A percentile compares a stretch with the other conserved stretches of the same genome.
These are phyloP conservation scores for Cladorrhinum samala DNA, from an alignment of 495 filamentous ascomycete species.

Conservation along the genomic window DNA sequence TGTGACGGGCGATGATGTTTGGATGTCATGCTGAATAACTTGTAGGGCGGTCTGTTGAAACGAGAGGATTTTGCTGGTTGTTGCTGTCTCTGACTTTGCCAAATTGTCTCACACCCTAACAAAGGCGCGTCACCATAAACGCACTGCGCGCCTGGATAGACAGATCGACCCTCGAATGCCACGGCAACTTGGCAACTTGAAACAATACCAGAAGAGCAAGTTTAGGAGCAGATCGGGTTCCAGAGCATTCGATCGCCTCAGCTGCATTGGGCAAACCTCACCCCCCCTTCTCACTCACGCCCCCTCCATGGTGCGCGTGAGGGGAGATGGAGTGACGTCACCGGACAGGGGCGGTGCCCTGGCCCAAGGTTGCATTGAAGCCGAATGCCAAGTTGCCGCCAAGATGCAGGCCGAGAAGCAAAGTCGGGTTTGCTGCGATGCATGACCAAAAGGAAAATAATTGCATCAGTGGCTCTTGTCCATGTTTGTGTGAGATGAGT, in stretches of 20 bases:
- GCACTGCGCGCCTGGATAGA: no score
- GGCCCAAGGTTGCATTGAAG: background rate
- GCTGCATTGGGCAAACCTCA: background rate
- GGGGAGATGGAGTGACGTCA: conserved; percentile 8
- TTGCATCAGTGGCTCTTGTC: no score
- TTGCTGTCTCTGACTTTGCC: background rate
- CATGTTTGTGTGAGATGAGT: no score
- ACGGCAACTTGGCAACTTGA: background rate
- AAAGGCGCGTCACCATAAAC: no score
- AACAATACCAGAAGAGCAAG: background rate
- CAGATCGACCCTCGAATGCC: background rate
- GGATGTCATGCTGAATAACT: background rate
- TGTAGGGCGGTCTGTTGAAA: background rate
- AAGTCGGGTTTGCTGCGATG: background rate
- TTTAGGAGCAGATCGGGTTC: background rate
- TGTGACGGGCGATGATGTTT: background rate
- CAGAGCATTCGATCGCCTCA: background rate
- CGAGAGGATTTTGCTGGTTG: background rate
- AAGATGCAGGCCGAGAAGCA: background rate
- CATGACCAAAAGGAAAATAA: background rate
- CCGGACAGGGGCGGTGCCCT: background rate
- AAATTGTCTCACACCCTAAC: no score
- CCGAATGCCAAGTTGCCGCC: background rate
- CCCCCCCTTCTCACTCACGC: no score
- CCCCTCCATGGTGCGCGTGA: no score